A percentile compares a stretch with the other conserved stretches of the same genome.
Conservation (phyloP, 768 basidiomycete species). For the Leccinum subtestaceum region DNA sequence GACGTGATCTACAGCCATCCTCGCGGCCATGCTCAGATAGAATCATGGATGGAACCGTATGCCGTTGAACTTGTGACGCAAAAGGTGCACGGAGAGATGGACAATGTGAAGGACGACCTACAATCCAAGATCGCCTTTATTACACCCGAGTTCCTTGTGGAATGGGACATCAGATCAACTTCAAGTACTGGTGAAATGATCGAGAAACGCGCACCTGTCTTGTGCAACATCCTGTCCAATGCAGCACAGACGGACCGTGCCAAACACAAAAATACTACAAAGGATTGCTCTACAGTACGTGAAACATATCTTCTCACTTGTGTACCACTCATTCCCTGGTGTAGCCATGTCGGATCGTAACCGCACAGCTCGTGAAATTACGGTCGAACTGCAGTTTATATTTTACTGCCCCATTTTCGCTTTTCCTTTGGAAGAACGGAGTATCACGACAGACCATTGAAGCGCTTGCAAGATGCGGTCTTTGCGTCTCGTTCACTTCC, state of each 20-base stretch:
- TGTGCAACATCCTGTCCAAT: neutral
- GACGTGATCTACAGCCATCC: too few relatives aligned
- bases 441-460: neutral
- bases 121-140: neutral
- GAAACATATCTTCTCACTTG: neutral
- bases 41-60: too few relatives aligned
- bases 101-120: too few relatives aligned
- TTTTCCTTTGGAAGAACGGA: neutral
- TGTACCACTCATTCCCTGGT: neutral
- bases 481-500: neutral
- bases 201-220: neutral
- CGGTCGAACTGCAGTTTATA: neutral
- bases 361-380: neutral
- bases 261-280: neutral
- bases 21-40: too few relatives aligned
- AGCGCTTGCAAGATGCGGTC: neutral
- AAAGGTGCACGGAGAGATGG: too few relatives aligned
- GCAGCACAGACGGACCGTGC: neutral
- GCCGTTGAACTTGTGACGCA: too few relatives aligned
- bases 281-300: neutral
- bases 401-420: neutral
- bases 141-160: neutral
- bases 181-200: neutral
- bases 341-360: neutral
- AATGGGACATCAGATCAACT: neutral